phyloP scores from a whole-genome alignment of 2,329 filamentous ascomycete genomes.

The Stemphylium vesicarium region DNA sequence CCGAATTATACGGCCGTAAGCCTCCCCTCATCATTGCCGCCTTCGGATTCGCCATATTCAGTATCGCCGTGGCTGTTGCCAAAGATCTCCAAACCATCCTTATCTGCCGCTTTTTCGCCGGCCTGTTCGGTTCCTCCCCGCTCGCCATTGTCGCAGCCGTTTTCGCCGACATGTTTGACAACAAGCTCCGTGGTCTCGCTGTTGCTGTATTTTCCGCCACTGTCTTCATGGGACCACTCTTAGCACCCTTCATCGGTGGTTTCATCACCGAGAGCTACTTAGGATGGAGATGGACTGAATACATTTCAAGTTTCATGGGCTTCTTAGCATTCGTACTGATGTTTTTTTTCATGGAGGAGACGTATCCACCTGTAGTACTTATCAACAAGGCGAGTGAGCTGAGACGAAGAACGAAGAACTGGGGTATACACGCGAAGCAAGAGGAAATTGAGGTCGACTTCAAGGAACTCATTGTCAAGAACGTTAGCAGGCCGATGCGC shows the following conservation, averaged over 20 bases:
- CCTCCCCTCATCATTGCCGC: constrained; percentile 56
- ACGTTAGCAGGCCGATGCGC: constrained; percentile 58
- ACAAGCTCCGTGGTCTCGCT: constrained; percentile 48
- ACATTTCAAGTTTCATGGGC: constrained; percentile 64
- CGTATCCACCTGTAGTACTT: constrained; percentile 64
- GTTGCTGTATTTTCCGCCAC: constrained; percentile 60
- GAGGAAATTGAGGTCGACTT: constrained; percentile 62
- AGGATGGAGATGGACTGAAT: constrained; percentile 63
- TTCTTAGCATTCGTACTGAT: constrained; percentile 57
- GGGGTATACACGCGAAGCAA: constrained; percentile 66
- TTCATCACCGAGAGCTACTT: constrained; percentile 58
- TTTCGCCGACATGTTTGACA: constrained; percentile 64
- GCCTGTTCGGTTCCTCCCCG: constrained; percentile 61
- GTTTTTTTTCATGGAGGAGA: constrained; percentile 62
- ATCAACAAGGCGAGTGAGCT: constrained; percentile 63
- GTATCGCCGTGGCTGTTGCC: constrained; percentile 56
- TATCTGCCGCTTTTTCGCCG: constrained; percentile 61
- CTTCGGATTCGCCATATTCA: constrained; percentile 60
- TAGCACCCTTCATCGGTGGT: constrained; percentile 62
- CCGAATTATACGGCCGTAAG: constrained; percentile 59
- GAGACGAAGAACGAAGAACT: constrained; percentile 62
- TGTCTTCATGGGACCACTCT: constrained; percentile 58
- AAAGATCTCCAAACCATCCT: constrained; percentile 62
- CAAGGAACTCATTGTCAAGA: constrained; percentile 57
- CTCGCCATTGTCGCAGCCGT: constrained; percentile 60